Percentiles rank a stretch among this genome's conserved stretches.
Evolutionary conservation across 2,329 filamentous ascomycete species (phyloP).

Genomic region (Ophiocordyceps camponoti-leonardi): DNA sequence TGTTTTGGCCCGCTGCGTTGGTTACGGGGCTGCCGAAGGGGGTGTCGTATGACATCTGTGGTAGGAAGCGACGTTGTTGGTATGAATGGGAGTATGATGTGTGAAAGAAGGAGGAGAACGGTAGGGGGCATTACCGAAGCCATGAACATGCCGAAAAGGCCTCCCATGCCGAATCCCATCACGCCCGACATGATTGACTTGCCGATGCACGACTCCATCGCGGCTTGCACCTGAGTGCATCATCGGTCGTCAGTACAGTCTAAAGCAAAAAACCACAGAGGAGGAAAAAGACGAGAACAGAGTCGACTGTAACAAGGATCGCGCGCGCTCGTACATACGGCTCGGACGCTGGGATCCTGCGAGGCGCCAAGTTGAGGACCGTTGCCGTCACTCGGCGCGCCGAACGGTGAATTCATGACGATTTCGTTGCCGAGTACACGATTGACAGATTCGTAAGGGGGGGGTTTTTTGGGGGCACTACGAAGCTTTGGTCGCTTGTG

Average conservation of each 20-base stretch:
- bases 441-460: no score
- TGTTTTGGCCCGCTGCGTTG: conserved; percentile 15
- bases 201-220: conserved; percentile 82
- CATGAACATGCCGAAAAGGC: conserved; percentile 95
- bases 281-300: no score
- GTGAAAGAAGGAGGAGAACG: no score
- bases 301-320: no score
- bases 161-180: conserved; percentile 88
- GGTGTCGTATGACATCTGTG: conserved; percentile 94
- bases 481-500: no score
- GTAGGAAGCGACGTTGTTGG: no score
- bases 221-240: conserved; percentile 49
- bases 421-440: background rate
- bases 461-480: no score
- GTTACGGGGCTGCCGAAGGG: conserved; percentile 44
- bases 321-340: conserved; percentile 15
- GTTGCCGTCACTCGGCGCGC: conserved; percentile 8
- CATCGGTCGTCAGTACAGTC: no score
- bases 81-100: no score
- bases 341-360: conserved; percentile 35
- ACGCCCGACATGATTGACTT: conserved; percentile 83
- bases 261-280: no score
- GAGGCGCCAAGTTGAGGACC: conserved; percentile 13
- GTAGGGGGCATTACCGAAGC: no score
- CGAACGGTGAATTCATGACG: conserved; percentile 22